These are phyloP conservation scores for Paraphaeosphaeria sporulosa DNA, from an alignment of 2,329 filamentous ascomycete species.

Conservation along the genomic window DNA sequence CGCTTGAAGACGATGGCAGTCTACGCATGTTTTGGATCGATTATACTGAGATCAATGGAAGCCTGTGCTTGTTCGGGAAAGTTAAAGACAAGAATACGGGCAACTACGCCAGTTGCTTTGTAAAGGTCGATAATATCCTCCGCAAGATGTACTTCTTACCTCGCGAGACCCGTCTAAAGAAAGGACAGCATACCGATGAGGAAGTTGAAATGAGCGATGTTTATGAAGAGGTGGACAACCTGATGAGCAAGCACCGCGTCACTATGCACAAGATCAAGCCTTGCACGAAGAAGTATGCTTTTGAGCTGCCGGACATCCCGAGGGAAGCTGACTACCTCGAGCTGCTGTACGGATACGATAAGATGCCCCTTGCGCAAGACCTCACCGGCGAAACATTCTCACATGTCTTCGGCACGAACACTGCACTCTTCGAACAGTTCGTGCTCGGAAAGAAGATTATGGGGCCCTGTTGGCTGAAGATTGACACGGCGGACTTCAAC, in stretches of 20 bases:
- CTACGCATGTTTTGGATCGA: conserved; percentile 97
- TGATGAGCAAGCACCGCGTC: conserved; percentile 89
- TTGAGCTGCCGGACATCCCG: conserved; percentile 86
- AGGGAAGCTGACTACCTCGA: conserved; percentile 93
- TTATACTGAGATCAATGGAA: conserved; percentile 91
- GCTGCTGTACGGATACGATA: conserved; percentile 93
- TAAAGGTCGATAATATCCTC: conserved; percentile 94
- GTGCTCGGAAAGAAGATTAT: conserved; percentile 99
- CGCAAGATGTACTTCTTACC: conserved; percentile 94
- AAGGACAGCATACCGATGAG: conserved; percentile 74
- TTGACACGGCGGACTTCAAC: conserved; percentile 83
- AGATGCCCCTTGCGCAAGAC: conserved; percentile 74
- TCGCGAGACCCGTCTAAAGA: conserved; percentile 67
- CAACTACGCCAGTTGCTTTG: conserved; percentile 86
- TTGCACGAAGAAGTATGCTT: conserved; percentile 90
- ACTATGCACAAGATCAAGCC: conserved; percentile 93
- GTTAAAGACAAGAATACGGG: conserved; percentile 86
- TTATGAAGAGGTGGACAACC: conserved; percentile 83
- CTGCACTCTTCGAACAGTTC: conserved; percentile 95
- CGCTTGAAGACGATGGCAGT: conserved; percentile 92
- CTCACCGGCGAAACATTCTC: conserved; percentile 87
- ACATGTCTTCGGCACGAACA: conserved; percentile 91
- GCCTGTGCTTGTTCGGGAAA: conserved; percentile 93
- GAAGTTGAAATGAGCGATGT: conserved; percentile 88
- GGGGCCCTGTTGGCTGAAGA: conserved; percentile 97